Evolutionary conservation across 805 yeast species (phyloP), one percentile per base, ranked within the genome.

Genomic region (Debaryomyces prosopidis): DNA sequence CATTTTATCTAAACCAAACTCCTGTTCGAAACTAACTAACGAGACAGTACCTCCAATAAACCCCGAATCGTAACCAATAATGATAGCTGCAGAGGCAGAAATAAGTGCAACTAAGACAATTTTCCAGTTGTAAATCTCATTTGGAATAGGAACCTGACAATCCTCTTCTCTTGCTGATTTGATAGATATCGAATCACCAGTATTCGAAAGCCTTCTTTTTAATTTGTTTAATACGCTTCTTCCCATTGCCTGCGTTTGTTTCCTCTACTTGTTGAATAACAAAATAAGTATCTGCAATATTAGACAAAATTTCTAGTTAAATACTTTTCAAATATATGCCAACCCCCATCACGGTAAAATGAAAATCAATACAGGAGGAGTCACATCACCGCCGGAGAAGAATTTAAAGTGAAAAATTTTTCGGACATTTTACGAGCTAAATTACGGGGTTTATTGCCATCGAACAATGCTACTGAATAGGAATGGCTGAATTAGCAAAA

Each of bases 1-100:
- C 59, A 60, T 60, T 6, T 53, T 44, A 43, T 61, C 70, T 35
- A 77, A 51, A 11, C 73, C 76, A 54, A 79, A 79, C 52, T 75
- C 80, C 2, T 48, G 41, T 46, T 63, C 54, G 57, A 79, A 79
- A 2, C 79, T 71, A 7, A 56, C 61, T 37, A 79, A 59, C 0
- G 76, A 60, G n/a, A 76, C 71, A 4, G 79, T 73, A n/a, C 79
- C 77, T 10, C 82, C 83, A 40, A 78, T 75, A 57, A 76, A 78
- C 5, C 81, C 82, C 31, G 80, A 73, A 51, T 79, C 84, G 55
- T 79, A 79, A 12, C 83, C 83, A 46, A 78, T 75, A 44, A 75
- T 69, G 19, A 75, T 63, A 11, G 82, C 79, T 5, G 78, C 82
- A 30, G 73, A 61, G 1, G 78, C 72, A 5, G 79, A 77, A 9